Conservation (phyloP, 768 basidiomycete genomes). For the Punctularia strigosozonata region DNA sequence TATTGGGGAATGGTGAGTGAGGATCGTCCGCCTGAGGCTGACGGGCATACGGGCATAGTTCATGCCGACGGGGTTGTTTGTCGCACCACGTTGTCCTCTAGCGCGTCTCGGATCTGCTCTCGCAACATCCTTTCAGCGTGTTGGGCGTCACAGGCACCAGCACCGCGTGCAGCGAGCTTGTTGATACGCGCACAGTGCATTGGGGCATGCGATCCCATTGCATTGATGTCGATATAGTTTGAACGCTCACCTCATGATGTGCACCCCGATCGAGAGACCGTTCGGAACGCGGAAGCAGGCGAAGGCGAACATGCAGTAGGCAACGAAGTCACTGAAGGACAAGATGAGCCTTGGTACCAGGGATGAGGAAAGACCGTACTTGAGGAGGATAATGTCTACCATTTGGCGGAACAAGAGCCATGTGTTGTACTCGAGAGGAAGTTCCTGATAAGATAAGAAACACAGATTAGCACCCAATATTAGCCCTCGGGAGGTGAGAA, state of each 20-base stretch:
- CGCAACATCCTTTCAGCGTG: too few relatives aligned
- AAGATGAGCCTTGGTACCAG: constrained; percentile 1
- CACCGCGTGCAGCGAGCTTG: too few relatives aligned
- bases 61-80: too few relatives aligned
- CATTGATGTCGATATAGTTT: too few relatives aligned
- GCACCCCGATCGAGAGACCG: constrained; percentile 58
- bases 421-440: constrained; percentile 89
- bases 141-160: too few relatives aligned
- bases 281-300: constrained; percentile 83
- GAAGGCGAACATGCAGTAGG: constrained; percentile 93
- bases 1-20: background rate
- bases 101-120: too few relatives aligned
- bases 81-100: too few relatives aligned
- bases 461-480: constrained; percentile 3
- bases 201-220: too few relatives aligned
- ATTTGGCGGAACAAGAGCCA: constrained; percentile 94
- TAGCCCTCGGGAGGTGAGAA: constrained; percentile 2
- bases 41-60: too few relatives aligned
- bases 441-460: constrained; percentile 35
- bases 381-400: constrained; percentile 94
- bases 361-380: constrained; percentile 38
- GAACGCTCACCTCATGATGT: constrained; percentile 69
- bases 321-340: constrained; percentile 69
- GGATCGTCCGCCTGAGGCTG: too few relatives aligned
- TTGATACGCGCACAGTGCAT: too few relatives aligned